Evolutionary conservation across 257 asterid genomes (phyloP), one percentile per base, ranked within the genome.

Genomic region (Penstemon eatonii): DNA sequence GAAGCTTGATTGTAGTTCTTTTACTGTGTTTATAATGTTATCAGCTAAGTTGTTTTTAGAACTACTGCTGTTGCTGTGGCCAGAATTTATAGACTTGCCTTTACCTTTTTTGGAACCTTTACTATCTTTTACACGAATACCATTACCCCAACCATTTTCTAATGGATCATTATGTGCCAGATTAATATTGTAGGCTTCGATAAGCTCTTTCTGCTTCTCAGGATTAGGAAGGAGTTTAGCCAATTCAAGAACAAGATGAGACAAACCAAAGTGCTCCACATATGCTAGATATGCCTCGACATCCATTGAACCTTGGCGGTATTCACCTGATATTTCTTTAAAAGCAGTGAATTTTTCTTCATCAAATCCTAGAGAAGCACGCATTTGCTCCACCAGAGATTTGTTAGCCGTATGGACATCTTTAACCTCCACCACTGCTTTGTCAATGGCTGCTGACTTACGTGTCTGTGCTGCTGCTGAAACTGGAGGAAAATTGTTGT

Each of bases 211-310:
- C 85, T 94, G 97, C 84, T 88, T 94, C 81, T 70, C 76, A 56
- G 79, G 59, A 75, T 94, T 90, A 56, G 99, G 97, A 45, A 90
- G 84, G 60, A 91, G 88, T 60, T 84, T 81, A 63, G 99, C 97
- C 82, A 94, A 65, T 68, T 91, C 97, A 25, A 69, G 77, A 75
- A 91, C 90, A 59, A 94, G 97, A 83, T 94, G 95, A 19, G 95
- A 87, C 89, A 94, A 76, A 51, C 99, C 96, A 79, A 83, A 94
- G 83, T 91, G 93, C 72, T 85, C 93, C 10, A 79, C 96, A 18
- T 70, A 75, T 10, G 82, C 88, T 36, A 91, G 81, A 78, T 94
- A 94, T 9, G 91, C 82, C 82, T 73, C 92, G 3, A 85, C 85
- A 79, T 85, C 96, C 67, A 94, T 82, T 60, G 81, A 46, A 54